These are phyloP conservation scores for Cyamopsis tetragonoloba DNA, from an alignment of 306 rosid species.

Conservation along the genomic window DNA sequence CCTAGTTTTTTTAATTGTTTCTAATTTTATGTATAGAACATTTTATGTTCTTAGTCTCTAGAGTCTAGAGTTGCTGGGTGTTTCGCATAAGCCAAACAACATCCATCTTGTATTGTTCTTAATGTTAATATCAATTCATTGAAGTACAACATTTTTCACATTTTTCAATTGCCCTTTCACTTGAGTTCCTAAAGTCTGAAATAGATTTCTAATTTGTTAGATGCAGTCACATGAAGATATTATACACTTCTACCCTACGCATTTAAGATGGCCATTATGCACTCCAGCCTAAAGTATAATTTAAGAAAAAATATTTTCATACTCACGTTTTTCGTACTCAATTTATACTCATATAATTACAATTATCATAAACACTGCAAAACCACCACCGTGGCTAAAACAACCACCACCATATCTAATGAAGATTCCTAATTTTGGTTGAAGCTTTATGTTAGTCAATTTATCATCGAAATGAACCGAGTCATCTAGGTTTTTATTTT, in stretches of 20 bases:
- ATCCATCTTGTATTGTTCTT: conserved; percentile 18
- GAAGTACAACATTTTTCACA: neutral
- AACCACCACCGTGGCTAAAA: no score
- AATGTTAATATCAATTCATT: conserved; percentile 22
- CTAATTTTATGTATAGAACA: conserved; percentile 32
- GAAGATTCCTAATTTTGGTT: no score
- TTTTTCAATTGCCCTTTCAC: neutral
- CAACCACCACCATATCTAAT: no score
- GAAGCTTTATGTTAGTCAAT: no score
- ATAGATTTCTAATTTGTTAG: neutral
- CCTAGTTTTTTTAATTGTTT: conserved; percentile 13
- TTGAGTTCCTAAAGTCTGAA: neutral
- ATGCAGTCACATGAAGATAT: neutral
- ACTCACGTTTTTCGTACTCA: no score
- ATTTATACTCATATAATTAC: no score
- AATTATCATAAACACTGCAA: no score
- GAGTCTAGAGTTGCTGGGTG: neutral
- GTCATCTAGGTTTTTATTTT: no score
- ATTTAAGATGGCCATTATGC: neutral
- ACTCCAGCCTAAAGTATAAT: no score
- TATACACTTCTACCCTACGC: neutral
- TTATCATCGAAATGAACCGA: no score
- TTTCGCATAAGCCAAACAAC: neutral
- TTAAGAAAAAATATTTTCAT: no score
- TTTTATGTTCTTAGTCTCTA: neutral